These are phyloP conservation scores for Tylopilus orsonianus DNA, from an alignment of 1,284 basidiomycete species.

Conservation along the genomic window DNA sequence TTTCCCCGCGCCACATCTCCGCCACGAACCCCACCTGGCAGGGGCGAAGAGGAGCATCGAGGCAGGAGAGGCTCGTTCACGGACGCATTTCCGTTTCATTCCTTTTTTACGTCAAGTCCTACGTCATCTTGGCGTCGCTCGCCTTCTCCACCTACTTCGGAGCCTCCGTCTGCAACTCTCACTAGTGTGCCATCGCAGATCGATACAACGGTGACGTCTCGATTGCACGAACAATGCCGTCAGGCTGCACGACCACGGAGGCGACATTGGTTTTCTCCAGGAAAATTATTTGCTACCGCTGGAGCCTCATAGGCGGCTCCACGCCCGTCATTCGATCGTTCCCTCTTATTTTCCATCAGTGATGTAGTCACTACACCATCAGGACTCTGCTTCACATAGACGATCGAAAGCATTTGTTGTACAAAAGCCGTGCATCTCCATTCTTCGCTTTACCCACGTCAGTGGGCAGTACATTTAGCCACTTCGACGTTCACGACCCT, in stretches of 20 bases:
- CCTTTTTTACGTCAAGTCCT: conserved; percentile 34
- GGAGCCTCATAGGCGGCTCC: conserved; percentile 36
- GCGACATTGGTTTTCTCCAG: conserved; percentile 59
- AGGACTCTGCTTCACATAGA: conserved; percentile 13
- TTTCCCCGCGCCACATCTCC: conserved; percentile 40
- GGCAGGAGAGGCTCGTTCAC: conserved; percentile 33
- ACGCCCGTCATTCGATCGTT: conserved; percentile 5
- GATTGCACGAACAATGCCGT: conserved; percentile 35
- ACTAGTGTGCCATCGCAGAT: conserved; percentile 10
- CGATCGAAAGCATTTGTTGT: conserved; percentile 25
- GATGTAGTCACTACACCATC: conserved; percentile 8
- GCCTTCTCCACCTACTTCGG: conserved; percentile 32
- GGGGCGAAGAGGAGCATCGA: conserved; percentile 28
- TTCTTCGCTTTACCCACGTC: conserved; percentile 22
- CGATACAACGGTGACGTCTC: conserved; percentile 6
- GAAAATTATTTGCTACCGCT: conserved; percentile 50
- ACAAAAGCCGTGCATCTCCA: conserved; percentile 21
- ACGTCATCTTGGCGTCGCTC: conserved; percentile 35
- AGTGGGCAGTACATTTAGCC: conserved; percentile 23
- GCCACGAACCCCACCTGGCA: conserved; percentile 25
- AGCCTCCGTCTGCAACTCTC: conserved; percentile 15
- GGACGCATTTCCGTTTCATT: conserved; percentile 49
- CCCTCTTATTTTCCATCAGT: conserved; percentile 8
- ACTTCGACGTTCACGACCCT: conserved; percentile 28
- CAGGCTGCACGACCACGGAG: conserved; percentile 46